These are phyloP conservation scores for Parathielavia hyrcaniae DNA, from an alignment of 495 filamentous ascomycete species.

Conservation along the genomic window DNA sequence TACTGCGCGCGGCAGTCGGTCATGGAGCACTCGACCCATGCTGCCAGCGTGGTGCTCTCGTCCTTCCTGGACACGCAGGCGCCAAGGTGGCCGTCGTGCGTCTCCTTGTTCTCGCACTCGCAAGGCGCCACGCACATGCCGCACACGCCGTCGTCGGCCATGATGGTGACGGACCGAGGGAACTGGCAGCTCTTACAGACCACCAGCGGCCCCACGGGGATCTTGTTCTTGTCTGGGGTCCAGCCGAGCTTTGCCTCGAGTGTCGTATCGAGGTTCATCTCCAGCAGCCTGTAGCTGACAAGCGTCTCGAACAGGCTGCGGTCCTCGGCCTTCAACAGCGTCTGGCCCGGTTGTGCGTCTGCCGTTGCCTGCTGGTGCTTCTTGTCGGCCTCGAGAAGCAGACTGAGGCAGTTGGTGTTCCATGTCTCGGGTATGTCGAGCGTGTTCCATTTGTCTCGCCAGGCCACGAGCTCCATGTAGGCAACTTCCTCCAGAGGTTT, in stretches of 20 bases:
- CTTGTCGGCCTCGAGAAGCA: constrained; percentile 41
- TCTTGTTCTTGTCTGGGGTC: constrained; percentile 38
- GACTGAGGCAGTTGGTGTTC: constrained; percentile 38
- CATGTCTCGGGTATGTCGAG: constrained; percentile 43
- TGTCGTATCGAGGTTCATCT: constrained; percentile 39
- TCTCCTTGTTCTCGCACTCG: background rate
- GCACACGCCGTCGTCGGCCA: constrained; percentile 34
- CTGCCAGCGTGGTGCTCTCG: constrained; percentile 20
- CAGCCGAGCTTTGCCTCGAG: constrained; percentile 36
- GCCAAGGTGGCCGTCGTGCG: constrained; percentile 11
- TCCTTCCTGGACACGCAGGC: constrained; percentile 29
- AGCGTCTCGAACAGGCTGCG: constrained; percentile 36
- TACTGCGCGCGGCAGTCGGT: constrained; percentile 42
- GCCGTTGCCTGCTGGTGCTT: constrained; percentile 24
- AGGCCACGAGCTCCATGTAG: constrained; percentile 35
- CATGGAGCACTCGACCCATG: constrained; percentile 42
- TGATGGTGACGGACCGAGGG: constrained; percentile 44
- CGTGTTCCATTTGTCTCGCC: constrained; percentile 37
- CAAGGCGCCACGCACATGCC: constrained; percentile 30
- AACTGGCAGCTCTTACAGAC: constrained; percentile 39
- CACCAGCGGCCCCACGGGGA: constrained; percentile 34
- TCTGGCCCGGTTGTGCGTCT: background rate
- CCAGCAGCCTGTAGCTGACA: constrained; percentile 45
- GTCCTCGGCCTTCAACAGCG: constrained; percentile 30
- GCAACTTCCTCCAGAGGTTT: constrained; percentile 35